Conservation (phyloP, 768 basidiomycete genomes). For the Mrakia frigida region DNA sequence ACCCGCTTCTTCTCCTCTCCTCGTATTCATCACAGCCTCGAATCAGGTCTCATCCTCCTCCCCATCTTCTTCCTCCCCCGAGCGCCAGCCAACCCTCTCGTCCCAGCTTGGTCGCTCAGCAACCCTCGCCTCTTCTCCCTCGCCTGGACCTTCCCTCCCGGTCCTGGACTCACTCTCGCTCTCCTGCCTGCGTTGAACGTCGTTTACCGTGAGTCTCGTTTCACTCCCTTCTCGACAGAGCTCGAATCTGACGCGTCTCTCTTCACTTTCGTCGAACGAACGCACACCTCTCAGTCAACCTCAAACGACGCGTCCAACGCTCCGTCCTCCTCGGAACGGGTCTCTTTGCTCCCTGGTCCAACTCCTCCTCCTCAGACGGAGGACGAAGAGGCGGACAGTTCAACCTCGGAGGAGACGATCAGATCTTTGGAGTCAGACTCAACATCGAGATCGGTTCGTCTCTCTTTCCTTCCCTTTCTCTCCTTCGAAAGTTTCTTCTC, state of each 20-base stretch:
- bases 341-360: background rate
- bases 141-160: constrained; percentile 16
- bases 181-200: constrained; percentile 12
- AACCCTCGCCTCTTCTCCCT: constrained; percentile 21
- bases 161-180: constrained; percentile 15
- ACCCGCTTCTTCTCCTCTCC: background rate
- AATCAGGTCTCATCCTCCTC: background rate
- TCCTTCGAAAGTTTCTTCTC: background rate
- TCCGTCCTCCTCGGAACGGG: background rate
- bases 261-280: background rate
- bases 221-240: background rate
- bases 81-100: background rate
- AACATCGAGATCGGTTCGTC: background rate
- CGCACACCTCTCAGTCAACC: background rate
- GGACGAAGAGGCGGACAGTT: background rate
- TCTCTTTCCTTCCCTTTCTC: background rate
- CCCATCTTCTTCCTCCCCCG: constrained; percentile 22
- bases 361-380: background rate
- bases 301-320: constrained; percentile 10
- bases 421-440: background rate
- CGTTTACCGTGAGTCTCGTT: background rate
- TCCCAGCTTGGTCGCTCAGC: background rate
- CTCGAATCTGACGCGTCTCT: background rate
- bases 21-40: background rate
- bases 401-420: background rate